phyloP scores from a whole-genome alignment of 768 basidiomycete species.

The Suillus variegatus region DNA sequence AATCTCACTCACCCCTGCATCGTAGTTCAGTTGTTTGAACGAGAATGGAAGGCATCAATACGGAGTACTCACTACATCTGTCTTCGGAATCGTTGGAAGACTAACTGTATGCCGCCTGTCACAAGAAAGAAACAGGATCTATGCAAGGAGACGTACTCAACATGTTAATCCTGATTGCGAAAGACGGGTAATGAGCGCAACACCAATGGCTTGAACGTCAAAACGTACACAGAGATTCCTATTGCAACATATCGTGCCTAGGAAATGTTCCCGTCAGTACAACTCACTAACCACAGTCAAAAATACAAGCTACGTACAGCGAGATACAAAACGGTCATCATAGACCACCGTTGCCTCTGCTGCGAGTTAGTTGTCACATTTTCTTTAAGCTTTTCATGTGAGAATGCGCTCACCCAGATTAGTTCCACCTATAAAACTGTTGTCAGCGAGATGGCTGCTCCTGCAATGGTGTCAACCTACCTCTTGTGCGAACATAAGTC shows the following conservation, averaged over 20 bases:
- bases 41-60: neutral
- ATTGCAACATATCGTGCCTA: neutral
- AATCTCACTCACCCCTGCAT: neutral
- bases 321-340: neutral
- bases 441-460: neutral
- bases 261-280: neutral
- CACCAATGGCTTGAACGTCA: too few species aligned
- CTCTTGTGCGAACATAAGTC: neutral
- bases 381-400: neutral
- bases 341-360: neutral
- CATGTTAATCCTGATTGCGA: neutral
- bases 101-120: neutral
- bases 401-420: neutral
- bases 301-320: neutral
- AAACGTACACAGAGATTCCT: neutral
- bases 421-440: neutral
- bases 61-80: neutral
- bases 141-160: neutral
- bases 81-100: neutral
- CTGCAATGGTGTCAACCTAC: neutral
- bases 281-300: neutral
- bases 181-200: neutral
- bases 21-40: neutral
- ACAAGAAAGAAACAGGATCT: neutral
- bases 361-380: neutral